Evolutionary conservation across 2,329 filamentous ascomycete genomes (phyloP).

Genomic region (Diaporthe caulivora): DNA sequence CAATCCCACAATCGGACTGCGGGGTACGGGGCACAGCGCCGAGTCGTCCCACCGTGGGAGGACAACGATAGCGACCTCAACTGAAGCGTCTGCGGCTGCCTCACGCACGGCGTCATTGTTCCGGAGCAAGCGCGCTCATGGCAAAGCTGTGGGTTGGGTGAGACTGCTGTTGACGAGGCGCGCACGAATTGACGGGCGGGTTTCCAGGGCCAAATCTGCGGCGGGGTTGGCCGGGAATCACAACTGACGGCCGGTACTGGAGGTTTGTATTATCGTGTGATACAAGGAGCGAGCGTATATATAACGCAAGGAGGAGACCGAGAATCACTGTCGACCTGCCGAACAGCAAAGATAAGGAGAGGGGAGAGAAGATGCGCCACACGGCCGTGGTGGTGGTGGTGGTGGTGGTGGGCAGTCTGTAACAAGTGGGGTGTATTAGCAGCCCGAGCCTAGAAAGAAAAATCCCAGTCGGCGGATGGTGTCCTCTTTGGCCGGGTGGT

Average conservation of each 20-base stretch:
- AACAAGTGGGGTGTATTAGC: slow-evolving; percentile 24
- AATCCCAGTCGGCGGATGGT: slow-evolving; percentile 5
- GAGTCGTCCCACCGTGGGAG: slow-evolving; percentile 37
- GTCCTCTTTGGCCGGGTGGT: slow-evolving; percentile 23
- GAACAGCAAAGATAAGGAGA: slow-evolving; percentile 34
- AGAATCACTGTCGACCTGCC: slow-evolving; percentile 26
- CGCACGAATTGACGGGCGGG: slow-evolving; percentile 4
- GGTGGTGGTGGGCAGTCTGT: slow-evolving; percentile 34
- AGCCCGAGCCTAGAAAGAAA: slow-evolving; percentile 1
- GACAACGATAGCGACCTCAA: slow-evolving; percentile 39
- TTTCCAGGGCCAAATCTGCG: slow-evolving; percentile 1
- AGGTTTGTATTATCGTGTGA: slow-evolving; percentile 6
- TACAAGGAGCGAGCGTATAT: slow-evolving; percentile 32
- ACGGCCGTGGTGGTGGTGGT: neutral
- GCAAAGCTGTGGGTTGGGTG: slow-evolving; percentile 27
- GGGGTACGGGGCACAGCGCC: slow-evolving; percentile 39
- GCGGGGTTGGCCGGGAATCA: slow-evolving; percentile 31
- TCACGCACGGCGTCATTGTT: slow-evolving; percentile 39
- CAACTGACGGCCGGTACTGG: slow-evolving; percentile 30
- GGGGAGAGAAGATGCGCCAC: slow-evolving; percentile 29
- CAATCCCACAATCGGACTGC: slow-evolving; percentile 35
- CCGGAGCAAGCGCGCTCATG: slow-evolving; percentile 38
- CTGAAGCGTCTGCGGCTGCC: slow-evolving; percentile 38
- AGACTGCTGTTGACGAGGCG: neutral
- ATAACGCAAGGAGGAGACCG: slow-evolving; percentile 14